phyloP scores from a whole-genome alignment of 2,329 filamentous ascomycete species.

The Nemania bipapillata region DNA sequence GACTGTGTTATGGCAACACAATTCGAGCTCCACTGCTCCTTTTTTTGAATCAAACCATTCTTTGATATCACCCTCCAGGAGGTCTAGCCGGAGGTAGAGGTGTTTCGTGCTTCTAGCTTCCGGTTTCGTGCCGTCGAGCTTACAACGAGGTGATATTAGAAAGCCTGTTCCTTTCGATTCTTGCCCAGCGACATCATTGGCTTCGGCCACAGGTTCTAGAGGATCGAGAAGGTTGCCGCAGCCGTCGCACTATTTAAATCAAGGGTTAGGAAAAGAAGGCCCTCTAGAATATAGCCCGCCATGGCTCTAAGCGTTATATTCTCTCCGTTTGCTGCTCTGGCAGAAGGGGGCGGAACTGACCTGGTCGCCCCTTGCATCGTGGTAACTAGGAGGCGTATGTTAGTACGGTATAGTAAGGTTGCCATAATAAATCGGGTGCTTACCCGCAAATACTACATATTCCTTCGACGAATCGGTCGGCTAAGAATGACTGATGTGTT shows the following conservation, averaged over 20 bases:
- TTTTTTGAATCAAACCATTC: constrained; percentile 80
- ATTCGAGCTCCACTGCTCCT: constrained; percentile 80
- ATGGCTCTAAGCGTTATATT: neutral
- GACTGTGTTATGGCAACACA: constrained; percentile 79
- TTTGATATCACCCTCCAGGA: constrained; percentile 79
- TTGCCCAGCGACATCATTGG: constrained; percentile 46
- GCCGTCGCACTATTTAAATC: constrained; percentile 66
- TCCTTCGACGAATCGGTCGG: constrained; percentile 72
- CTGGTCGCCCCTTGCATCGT: constrained; percentile 63
- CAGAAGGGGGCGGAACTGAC: constrained; percentile 15
- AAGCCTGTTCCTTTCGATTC: constrained; percentile 55
- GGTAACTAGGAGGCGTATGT: constrained; percentile 2
- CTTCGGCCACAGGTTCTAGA: constrained; percentile 63
- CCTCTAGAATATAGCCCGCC: neutral
- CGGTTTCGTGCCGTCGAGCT: constrained; percentile 85
- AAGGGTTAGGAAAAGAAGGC: neutral
- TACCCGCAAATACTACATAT: constrained; percentile 69
- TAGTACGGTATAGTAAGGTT: neutral
- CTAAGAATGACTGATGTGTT: constrained; percentile 77
- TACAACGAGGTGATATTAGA: constrained; percentile 68
- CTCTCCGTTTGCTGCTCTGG: neutral
- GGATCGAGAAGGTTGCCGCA: constrained; percentile 79
- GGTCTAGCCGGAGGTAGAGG: constrained; percentile 87
- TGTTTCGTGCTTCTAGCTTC: constrained; percentile 87
- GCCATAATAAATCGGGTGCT: neutral